Conservation (phyloP, 2,329 filamentous ascomycete genomes). For the Drechslerella coelobrocha region DNA sequence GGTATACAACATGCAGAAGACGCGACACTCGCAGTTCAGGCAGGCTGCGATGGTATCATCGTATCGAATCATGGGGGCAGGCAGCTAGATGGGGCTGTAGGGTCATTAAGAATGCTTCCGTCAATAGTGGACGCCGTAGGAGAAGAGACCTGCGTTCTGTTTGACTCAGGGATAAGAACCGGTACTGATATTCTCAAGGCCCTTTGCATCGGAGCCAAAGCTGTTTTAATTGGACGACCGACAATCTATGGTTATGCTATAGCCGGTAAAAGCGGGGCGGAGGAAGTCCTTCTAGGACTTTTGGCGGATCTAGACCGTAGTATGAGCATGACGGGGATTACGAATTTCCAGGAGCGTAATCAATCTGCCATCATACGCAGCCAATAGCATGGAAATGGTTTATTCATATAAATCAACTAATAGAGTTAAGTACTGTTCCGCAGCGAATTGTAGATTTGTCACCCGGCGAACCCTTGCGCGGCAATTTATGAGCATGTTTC, state of each 20-base stretch:
- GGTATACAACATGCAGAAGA: constrained; percentile 60
- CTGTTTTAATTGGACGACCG: constrained; percentile 60
- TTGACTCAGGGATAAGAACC: constrained; percentile 59
- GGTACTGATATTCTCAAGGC: constrained; percentile 59
- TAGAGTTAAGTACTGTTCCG: no score
- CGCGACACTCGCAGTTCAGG: constrained; percentile 52
- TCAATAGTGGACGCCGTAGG: constrained; percentile 48
- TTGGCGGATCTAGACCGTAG: constrained; percentile 12
- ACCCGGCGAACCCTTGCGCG: no score
- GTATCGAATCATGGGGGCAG: constrained; percentile 60
- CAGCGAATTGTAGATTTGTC: no score
- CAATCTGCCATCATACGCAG: no score
- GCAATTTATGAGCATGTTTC: no score
- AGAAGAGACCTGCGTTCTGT: constrained; percentile 56
- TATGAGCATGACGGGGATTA: constrained; percentile 17
- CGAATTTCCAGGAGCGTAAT: neutral
- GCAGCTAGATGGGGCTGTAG: constrained; percentile 59
- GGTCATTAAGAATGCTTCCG: constrained; percentile 56
- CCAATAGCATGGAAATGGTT: no score
- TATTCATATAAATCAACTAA: no score
- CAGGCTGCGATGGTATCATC: constrained; percentile 59
- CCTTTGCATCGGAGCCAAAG: constrained; percentile 59
- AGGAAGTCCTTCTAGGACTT: constrained; percentile 5
- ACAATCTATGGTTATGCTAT: constrained; percentile 14
- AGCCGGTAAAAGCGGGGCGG: constrained; percentile 2